Base-by-base conservation (phyloP, 805 yeast genomes). In the Cyberlindnera subsufficiens region DNA sequence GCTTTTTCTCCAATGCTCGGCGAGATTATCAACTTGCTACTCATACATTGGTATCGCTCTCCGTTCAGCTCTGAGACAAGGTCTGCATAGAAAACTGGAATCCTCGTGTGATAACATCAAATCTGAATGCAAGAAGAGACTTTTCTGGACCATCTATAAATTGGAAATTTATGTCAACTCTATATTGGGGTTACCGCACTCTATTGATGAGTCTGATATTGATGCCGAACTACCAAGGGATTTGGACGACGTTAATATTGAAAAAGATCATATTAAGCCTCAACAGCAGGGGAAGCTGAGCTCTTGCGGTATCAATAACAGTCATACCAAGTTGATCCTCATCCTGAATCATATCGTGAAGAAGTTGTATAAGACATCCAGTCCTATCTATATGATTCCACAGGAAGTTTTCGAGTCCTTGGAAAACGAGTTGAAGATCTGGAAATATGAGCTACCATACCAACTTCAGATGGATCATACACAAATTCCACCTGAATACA, bases 91-190 rank as follows among this genome's bases (percentile, higher is more conserved):
- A 30, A 76, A 76, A 66, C 77, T 54, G 19, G 58, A 56, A n/a
- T 53, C 63, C 1, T 55, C 72, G 60, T 44, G 80, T 70, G 63
- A 65, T 72, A 62, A 90, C 0, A 82, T 90, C 39, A 95, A 85
- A 58, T 71, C 82, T 31, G 96, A 90, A 58, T 85, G 88, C 38
- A 71, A 96, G 43, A 90, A 88, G 60, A 72, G 96, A 47, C 66
- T 89, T 25, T 89, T 89, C 59, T 89, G 87, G 80, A 86, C 96
- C 0, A 82, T 90, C 45, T 83, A 86, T 61, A 89, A 90, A 59
- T 77, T 89, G 86, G 96, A 90, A 60, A 80, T 88, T 32, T 90
- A 90, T 59, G 86, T 89, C 44, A 87, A 88, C 60, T 86, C 96
- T 3, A 81, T 89, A 76, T 61, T 90, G 50, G 96, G 96, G 1